phyloP scores from a whole-genome alignment of 805 yeast genomes.

The Brettanomyces custersianus region DNA sequence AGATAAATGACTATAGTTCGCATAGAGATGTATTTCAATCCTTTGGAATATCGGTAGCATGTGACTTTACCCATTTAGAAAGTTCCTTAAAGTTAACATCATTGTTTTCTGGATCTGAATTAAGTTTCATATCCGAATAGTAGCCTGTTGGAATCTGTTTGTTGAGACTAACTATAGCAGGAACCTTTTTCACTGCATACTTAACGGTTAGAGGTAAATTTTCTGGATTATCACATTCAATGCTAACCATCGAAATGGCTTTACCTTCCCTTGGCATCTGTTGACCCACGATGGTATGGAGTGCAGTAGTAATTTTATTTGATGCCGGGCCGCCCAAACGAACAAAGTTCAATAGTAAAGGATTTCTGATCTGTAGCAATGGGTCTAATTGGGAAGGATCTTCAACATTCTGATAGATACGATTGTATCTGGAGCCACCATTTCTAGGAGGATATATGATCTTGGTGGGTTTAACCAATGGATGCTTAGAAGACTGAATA shows the following conservation, averaged over 20 bases:
- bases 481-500: conserved; percentile 18
- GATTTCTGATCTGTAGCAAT: conserved; percentile 42
- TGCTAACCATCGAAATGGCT: conserved; percentile 55
- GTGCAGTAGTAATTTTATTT: conserved; percentile 51
- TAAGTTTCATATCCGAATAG: conserved; percentile 25
- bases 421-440: conserved; percentile 21
- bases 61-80: conserved; percentile 34
- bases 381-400: conserved; percentile 52
- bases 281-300: conserved; percentile 41
- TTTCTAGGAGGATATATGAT: conserved; percentile 30
- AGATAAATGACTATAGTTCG: too few species aligned
- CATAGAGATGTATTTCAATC: background rate
- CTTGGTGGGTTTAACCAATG: conserved; percentile 21
- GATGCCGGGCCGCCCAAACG: conserved; percentile 53
- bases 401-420: conserved; percentile 46
- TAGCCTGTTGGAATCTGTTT: conserved; percentile 50
- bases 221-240: conserved; percentile 60
- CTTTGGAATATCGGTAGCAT: conserved; percentile 24
- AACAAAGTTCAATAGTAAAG: conserved; percentile 66
- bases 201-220: conserved; percentile 49
- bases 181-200: conserved; percentile 46
- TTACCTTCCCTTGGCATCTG: conserved; percentile 34
- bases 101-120: conserved; percentile 16
- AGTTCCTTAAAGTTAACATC: conserved; percentile 36
- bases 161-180: conserved; percentile 56